Percentiles rank a stretch among this genome's conserved stretches.
Conservation (phyloP, 352 stramenopile genomes). For the Globisporangium orthogonon region DNA sequence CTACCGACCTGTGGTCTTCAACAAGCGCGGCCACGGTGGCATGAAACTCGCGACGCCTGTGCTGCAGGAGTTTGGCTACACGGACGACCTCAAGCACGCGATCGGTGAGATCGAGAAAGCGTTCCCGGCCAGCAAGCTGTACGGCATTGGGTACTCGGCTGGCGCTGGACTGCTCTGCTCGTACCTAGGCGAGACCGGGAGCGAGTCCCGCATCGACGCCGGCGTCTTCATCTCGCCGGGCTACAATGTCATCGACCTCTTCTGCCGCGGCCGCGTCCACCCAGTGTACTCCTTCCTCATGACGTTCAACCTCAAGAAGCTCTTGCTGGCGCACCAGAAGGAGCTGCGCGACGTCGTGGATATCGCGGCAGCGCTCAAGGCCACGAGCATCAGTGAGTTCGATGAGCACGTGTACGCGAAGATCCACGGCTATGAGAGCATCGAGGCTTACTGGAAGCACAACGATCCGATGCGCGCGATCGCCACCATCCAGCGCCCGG, state of each 20-base stretch:
- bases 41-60: constrained; percentile 51
- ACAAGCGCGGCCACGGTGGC: constrained; percentile 76
- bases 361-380: constrained; percentile 31
- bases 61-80: constrained; percentile 68
- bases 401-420: constrained; percentile 77
- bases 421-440: constrained; percentile 62
- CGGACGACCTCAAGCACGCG: constrained; percentile 45
- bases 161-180: constrained; percentile 63
- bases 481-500: constrained; percentile 40
- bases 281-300: constrained; percentile 75
- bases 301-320: constrained; percentile 66
- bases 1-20: constrained; percentile 79
- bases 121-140: constrained; percentile 46
- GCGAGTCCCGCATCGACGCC: constrained; percentile 38
- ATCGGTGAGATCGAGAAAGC: constrained; percentile 39
- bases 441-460: constrained; percentile 58
- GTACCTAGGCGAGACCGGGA: constrained; percentile 62
- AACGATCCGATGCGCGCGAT: constrained; percentile 77
- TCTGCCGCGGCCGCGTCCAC: constrained; percentile 58
- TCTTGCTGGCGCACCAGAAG: constrained; percentile 43
- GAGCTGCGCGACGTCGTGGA: constrained; percentile 44
- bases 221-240: constrained; percentile 69
- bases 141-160: constrained; percentile 69
- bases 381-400: constrained; percentile 59
- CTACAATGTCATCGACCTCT: constrained; percentile 73